Evolutionary conservation across 2,329 filamentous ascomycete genomes (phyloP), one percentile per base, ranked within the genome.

Genomic region (Calonectria hawksworthii): DNA sequence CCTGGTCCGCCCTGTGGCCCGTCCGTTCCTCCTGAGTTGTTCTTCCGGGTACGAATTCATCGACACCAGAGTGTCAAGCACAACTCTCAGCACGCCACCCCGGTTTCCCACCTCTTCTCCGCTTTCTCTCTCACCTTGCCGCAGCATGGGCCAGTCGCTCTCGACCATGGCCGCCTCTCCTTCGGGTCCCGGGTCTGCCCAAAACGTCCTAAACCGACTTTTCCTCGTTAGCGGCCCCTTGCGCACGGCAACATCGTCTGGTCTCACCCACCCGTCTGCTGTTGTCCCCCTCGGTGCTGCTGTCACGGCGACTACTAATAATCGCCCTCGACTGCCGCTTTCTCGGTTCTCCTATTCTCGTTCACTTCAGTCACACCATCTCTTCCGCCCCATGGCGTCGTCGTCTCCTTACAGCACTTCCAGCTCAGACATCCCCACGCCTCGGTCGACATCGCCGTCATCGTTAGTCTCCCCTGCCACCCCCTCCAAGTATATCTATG

Each of bases 381-480:
- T 70, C 70, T 74, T 74, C 72, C 70, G 72, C 68, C 75, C 77
- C 69, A 76, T 80, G 78, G 77, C 80, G 83, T 80, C 83, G 76
- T 75, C 79, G 77, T 78, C 80, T 84, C 84, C 86, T 75, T 85
- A 86, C 83, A 90, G 86, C 79, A 86, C 86, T 80, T 85, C 86
- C 80, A 87, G 85, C 80, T 86, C 86, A 82, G 88, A 91, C 85
- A 87, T 89, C 82, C 88, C 88, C 82, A 90, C 89, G 71, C 89
- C 90, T 83, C 87, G 88, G 79, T 91, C 90, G 65, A 84, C 86
- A 68, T 91, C 89, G 74, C 88, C 89, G 63, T 88, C 87, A 32
- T 85, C 87, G 73, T 88, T 88, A 75, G 83, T 87, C 78, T 83
- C 83, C 79, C 88, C 88, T 89, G 87, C 75, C 88, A n/a, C 88